These are phyloP conservation scores for Russula lepida DNA, from an alignment of 768 basidiomycete species.

Conservation along the genomic window DNA sequence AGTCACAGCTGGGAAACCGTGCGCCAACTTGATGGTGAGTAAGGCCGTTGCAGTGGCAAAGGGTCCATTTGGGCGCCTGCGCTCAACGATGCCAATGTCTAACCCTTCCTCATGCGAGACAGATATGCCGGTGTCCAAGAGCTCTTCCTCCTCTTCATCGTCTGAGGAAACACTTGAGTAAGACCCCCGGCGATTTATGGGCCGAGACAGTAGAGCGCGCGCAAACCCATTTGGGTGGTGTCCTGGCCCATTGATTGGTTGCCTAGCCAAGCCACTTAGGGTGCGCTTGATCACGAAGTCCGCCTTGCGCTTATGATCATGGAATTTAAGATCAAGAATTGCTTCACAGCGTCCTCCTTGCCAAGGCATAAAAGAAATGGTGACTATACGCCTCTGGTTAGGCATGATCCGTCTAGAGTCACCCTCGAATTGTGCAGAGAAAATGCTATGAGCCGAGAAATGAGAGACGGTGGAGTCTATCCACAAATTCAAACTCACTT, in stretches of 20 bases:
- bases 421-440: conserved; percentile 7
- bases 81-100: conserved; percentile 47
- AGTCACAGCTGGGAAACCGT: conserved; percentile 2
- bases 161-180: background rate
- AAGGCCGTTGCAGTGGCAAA: conserved; percentile 6
- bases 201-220: background rate
- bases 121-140: conserved; percentile 35
- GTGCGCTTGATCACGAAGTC: conserved; percentile 5
- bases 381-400: background rate
- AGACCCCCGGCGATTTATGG: background rate
- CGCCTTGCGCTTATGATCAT: background rate
- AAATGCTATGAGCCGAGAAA: background rate
- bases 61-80: conserved; percentile 24
- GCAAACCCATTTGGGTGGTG: background rate
- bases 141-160: conserved; percentile 5
- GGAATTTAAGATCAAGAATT: conserved; percentile 7
- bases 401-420: background rate
- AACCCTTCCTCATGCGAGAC: conserved; percentile 28
- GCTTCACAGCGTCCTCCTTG: conserved; percentile 10
- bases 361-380: conserved; percentile 1
- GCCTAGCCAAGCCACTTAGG: background rate
- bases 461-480: background rate
- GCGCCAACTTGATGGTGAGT: conserved; percentile 16
- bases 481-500: background rate
- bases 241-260: background rate